A percentile compares a stretch with the other conserved stretches of the same genome.
These are phyloP conservation scores for Kodamaea jinghongensis DNA, from an alignment of 805 yeast species.

Conservation along the genomic window DNA sequence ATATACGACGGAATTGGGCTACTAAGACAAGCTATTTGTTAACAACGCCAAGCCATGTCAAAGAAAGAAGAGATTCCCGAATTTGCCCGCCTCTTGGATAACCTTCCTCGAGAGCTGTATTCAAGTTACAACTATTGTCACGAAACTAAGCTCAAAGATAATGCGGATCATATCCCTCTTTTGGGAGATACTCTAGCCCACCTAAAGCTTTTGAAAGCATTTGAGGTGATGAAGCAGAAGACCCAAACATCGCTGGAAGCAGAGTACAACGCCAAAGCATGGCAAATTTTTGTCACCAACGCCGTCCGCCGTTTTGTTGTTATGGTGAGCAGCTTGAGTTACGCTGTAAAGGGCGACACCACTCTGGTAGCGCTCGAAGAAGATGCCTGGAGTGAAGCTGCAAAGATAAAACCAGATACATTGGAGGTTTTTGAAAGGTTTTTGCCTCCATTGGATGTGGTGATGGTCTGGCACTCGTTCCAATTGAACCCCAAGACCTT, in stretches of 20 bases:
- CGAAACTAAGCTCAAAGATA: too few species aligned
- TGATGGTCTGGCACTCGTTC: slow-evolving; percentile 25
- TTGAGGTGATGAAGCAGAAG: slow-evolving; percentile 17
- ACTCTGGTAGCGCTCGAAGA: not conserved
- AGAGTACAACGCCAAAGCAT: slow-evolving; percentile 10
- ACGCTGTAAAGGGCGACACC: too few species aligned
- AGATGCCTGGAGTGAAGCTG: not conserved
- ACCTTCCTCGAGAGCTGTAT: too few species aligned
- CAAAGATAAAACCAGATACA: not conserved
- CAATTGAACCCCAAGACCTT: slow-evolving; percentile 18
- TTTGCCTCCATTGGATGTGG: slow-evolving; percentile 23
- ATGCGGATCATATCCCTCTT: not conserved
- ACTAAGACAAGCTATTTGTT: too few species aligned
- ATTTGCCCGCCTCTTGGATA: too few species aligned
- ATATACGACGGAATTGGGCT: too few species aligned
- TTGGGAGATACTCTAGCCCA: slow-evolving; percentile 19
- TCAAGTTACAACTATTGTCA: too few species aligned
- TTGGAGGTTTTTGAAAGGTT: not conserved
- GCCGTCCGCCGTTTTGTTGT: slow-evolving; percentile 22
- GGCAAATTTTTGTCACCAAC: slow-evolving; percentile 23
- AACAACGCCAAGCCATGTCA: too few species aligned
- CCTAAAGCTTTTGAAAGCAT: slow-evolving; percentile 23
- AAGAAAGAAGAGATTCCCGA: too few species aligned
- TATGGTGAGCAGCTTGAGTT: slow-evolving; percentile 16
- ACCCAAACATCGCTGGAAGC: not conserved